phyloP scores from a whole-genome alignment of 179 eudicot genomes.

The Vitellaria paradoxa region DNA sequence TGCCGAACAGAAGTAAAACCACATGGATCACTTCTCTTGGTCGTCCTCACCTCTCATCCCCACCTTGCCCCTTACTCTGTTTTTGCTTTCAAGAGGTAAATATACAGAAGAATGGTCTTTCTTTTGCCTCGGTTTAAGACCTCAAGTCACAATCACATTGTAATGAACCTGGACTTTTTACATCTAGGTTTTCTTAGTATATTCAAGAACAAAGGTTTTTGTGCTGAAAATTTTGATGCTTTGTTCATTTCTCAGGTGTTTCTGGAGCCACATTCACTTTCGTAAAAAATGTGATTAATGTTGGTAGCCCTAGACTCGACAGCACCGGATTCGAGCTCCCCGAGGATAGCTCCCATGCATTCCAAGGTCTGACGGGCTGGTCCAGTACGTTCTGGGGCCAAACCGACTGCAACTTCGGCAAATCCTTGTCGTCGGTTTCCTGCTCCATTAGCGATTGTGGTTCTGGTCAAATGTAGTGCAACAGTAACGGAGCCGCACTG shows the following conservation, averaged over 20 bases:
- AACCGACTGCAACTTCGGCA: conserved; percentile 66
- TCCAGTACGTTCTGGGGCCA: conserved; percentile 93
- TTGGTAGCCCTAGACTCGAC: conserved; percentile 59
- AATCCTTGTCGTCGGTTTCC: conserved; percentile 40
- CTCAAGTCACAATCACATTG: too few species aligned
- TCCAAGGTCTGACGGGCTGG: conserved; percentile 80
- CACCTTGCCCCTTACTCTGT: conserved; percentile 18
- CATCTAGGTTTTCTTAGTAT: too few species aligned
- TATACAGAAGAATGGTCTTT: too few species aligned
- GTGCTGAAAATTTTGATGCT: too few species aligned
- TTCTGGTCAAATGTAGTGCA: conserved; percentile 63
- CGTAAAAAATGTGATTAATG: conserved; percentile 66
- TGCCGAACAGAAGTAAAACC: too few species aligned
- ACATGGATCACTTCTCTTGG: conserved; percentile 28
- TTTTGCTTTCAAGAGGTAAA: conserved; percentile 39
- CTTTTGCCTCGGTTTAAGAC: too few species aligned
- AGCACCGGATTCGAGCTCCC: conserved; percentile 79
- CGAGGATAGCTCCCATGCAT: conserved; percentile 28
- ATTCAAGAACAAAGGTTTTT: too few species aligned
- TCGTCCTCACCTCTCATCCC: conserved; percentile 15
- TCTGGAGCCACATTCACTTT: conserved; percentile 66
- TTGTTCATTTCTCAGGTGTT: conserved; percentile 23
- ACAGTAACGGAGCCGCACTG: conserved; percentile 70
- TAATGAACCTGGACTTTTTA: too few species aligned
- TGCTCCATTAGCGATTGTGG: conserved; percentile 83